phyloP scores from a whole-genome alignment of 257 asterid species.

The Jacaranda mimosifolia region DNA sequence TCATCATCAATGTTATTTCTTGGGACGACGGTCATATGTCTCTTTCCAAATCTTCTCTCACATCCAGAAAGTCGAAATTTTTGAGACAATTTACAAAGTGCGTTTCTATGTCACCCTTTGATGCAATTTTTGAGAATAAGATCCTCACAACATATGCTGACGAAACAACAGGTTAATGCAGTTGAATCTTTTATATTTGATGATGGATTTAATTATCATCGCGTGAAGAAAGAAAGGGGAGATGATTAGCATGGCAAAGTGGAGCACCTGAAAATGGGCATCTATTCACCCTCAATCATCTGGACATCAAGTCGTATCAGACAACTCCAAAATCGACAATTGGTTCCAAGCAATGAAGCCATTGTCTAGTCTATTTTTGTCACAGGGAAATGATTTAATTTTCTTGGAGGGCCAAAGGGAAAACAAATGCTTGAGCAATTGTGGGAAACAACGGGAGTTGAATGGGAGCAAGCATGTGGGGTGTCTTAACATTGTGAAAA shows the following conservation, averaged over 20 bases:
- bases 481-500: neutral
- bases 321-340: slow-evolving; percentile 31
- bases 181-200: too few species aligned
- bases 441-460: neutral
- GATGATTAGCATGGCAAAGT: slow-evolving; percentile 17
- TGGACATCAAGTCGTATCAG: slow-evolving; percentile 41
- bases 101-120: too few species aligned
- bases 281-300: slow-evolving; percentile 72
- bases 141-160: too few species aligned
- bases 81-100: too few species aligned
- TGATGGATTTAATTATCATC: too few species aligned
- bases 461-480: neutral
- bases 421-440: slow-evolving; percentile 18
- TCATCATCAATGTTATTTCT: too few species aligned
- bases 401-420: neutral
- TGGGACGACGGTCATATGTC: too few species aligned
- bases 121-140: too few species aligned
- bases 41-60: too few species aligned
- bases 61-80: too few species aligned
- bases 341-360: slow-evolving; percentile 34
- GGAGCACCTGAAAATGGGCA: slow-evolving; percentile 68
- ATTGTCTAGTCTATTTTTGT: slow-evolving; percentile 32
- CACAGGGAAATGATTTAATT: neutral
- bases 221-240: neutral
- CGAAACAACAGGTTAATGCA: too few species aligned